Evolutionary conservation across 1,284 basidiomycete species (phyloP), one percentile per base, ranked within the genome.

Genomic region (Apiotrichum brassicae): DNA sequence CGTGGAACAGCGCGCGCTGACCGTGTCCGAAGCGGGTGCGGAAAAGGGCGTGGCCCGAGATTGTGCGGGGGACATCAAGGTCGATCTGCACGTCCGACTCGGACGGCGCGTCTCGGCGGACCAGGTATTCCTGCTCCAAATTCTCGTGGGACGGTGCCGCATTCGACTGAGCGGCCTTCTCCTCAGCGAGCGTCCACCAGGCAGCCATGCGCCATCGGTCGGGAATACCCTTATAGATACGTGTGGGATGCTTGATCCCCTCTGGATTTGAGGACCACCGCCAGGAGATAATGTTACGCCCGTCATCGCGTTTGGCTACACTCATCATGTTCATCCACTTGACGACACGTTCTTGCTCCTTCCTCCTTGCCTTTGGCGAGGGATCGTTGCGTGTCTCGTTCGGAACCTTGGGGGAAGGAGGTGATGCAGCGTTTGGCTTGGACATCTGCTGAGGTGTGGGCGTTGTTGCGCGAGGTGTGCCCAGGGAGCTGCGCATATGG

Each of bases 51-150:
- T 98, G 92, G 0, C 93, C 93, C 54, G 84, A 87, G 58, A 97
- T 97, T 11, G 95, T 98, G 62, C 95, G 77, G 5, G 95, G 95
- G 0, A 98, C 93, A 65, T 99, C 95, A 59, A 99, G 77, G 75
- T 99, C 95, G 63, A 98, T 98, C 76, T 98, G 95, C 22, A 97
- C 84, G 66, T 98, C 95, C 70, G 90, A 92, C 7, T 77, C 79
- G 40, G 87, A 92, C 12, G 91, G 85, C 55, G 80, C 81, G 41
- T 90, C 86, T 53, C 91, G 70, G 9, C 78, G 78, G 19, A 69
- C 68, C 23, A 72, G 70, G 69, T 91, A 92, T 48, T 84, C 79
- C 19, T 51, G 35, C 23, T 55, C 49, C 5, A 74, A 57, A 14
- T 70, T 46, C 22, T 67, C 64, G 24, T 35, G 41, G 16, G 30